These are phyloP conservation scores for Sporothrix brasiliensis DNA, from an alignment of 2,329 filamentous ascomycete genomes.

Conservation along the genomic window DNA sequence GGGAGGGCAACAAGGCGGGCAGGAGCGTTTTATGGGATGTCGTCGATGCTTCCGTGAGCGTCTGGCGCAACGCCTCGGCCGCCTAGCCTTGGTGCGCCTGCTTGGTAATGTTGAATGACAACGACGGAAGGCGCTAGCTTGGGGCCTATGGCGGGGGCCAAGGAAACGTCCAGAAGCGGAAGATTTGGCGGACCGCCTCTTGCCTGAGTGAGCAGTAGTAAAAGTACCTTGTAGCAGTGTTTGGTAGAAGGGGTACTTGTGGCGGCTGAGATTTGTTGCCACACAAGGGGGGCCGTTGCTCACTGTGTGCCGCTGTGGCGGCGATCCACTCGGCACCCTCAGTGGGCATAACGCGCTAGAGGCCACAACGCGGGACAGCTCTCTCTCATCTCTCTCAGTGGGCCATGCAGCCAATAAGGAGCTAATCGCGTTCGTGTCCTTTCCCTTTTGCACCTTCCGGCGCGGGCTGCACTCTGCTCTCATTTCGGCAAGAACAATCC, in stretches of 20 bases:
- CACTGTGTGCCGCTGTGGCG: conserved; percentile 3
- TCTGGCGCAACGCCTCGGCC: background rate
- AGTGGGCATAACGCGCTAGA: conserved; percentile 22
- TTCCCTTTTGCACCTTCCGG: conserved; percentile 33
- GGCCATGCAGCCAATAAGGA: conserved; percentile 42
- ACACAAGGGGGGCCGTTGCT: background rate
- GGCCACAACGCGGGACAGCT: conserved; percentile 21
- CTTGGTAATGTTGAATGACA: conserved; percentile 32
- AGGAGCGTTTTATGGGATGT: conserved; percentile 16
- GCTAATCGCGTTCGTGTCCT: conserved; percentile 53
- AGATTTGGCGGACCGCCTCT: conserved; percentile 1
- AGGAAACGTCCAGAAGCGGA: conserved; percentile 31
- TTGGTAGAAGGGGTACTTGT: too few species aligned
- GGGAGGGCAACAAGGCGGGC: background rate
- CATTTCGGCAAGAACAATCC: conserved; percentile 6
- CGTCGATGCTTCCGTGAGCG: conserved; percentile 31
- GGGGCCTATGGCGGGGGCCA: background rate
- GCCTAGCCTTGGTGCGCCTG: conserved; percentile 21
- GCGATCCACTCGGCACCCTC: background rate
- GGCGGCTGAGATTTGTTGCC: background rate
- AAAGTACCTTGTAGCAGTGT: background rate
- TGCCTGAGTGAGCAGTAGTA: too few species aligned
- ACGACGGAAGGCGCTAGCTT: background rate
- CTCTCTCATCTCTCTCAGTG: background rate
- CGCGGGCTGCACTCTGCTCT: conserved; percentile 16